Conservation (phyloP, 2,329 filamentous ascomycete genomes). For the Pseudocercospora eumusae region DNA sequence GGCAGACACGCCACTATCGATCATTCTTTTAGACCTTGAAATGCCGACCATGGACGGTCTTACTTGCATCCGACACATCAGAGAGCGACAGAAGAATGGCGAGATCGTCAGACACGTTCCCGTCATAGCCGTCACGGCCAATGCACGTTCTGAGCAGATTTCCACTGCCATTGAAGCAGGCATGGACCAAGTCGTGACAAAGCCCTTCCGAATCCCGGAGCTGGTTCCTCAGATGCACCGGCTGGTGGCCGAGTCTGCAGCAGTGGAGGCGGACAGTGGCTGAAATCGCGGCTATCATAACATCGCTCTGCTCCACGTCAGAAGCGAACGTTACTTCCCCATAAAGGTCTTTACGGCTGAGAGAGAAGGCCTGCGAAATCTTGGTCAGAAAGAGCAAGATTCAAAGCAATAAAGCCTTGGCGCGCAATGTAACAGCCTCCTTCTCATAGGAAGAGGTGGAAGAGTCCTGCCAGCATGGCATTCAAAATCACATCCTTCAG, state of each 20-base stretch:
- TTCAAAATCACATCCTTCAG: slow-evolving; percentile 34
- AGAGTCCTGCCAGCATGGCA: slow-evolving; percentile 38
- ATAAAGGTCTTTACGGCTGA: slow-evolving; percentile 21
- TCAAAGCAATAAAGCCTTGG: slow-evolving; percentile 42
- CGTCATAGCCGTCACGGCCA: slow-evolving; percentile 41
- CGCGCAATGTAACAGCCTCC: slow-evolving; percentile 42
- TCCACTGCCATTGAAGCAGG: slow-evolving; percentile 36
- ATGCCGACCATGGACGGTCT: slow-evolving; percentile 42
- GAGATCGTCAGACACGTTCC: slow-evolving; percentile 44
- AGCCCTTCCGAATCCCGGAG: slow-evolving; percentile 41
- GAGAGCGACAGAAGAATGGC: slow-evolving; percentile 31
- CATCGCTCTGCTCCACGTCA: neutral
- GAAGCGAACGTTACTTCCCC: slow-evolving; percentile 10
- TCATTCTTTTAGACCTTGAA: slow-evolving; percentile 40
- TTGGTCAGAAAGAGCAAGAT: slow-evolving; percentile 39
- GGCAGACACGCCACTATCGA: slow-evolving; percentile 29
- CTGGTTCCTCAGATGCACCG: slow-evolving; percentile 39
- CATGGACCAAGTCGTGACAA: slow-evolving; percentile 42
- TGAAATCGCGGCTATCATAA: neutral
- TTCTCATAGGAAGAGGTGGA: slow-evolving; percentile 44
- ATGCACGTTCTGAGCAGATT: slow-evolving; percentile 40
- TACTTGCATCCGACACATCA: slow-evolving; percentile 37
- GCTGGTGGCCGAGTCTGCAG: slow-evolving; percentile 30
- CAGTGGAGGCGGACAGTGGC: neutral
- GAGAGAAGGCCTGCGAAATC: slow-evolving; percentile 41